Evolutionary conservation across 805 yeast species (phyloP).

Genomic region (Suhomyces xylopsoci): DNA sequence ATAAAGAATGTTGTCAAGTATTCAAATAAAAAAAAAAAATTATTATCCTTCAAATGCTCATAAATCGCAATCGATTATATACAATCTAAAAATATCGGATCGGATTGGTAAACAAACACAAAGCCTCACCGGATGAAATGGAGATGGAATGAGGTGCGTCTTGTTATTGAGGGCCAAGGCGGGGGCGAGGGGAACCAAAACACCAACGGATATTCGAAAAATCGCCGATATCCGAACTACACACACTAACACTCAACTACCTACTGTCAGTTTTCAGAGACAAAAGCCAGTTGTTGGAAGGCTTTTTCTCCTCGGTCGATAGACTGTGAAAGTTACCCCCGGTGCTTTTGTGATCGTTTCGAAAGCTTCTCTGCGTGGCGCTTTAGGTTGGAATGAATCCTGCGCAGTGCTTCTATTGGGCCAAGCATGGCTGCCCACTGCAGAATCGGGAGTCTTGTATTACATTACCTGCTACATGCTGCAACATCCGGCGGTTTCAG

Average conservation of each 20-base stretch:
- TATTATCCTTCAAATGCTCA: background rate
- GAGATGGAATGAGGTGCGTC: background rate
- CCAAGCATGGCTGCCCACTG: background rate
- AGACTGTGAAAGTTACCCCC: background rate
- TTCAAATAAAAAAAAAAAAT: background rate
- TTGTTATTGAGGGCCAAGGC: background rate
- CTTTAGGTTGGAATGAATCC: background rate
- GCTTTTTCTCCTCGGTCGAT: background rate
- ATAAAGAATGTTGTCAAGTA: background rate
- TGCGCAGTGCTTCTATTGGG: background rate
- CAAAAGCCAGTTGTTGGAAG: background rate
- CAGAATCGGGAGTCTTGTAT: background rate
- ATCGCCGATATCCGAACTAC: background rate
- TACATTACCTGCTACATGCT: background rate
- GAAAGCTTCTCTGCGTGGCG: constrained; percentile 1
- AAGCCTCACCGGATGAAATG: constrained; percentile 1
- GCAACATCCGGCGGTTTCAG: background rate
- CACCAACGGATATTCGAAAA: background rate
- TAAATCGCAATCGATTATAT: constrained; percentile 2
- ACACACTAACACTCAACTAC: background rate
- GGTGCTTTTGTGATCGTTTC: background rate
- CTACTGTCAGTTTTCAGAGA: background rate
- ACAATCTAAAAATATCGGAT: constrained; percentile 3
- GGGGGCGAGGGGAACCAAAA: background rate
- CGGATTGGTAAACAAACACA: constrained; percentile 1